Base-by-base conservation (phyloP, 768 basidiomycete genomes). In the Lepiota brunneoincarnata region DNA sequence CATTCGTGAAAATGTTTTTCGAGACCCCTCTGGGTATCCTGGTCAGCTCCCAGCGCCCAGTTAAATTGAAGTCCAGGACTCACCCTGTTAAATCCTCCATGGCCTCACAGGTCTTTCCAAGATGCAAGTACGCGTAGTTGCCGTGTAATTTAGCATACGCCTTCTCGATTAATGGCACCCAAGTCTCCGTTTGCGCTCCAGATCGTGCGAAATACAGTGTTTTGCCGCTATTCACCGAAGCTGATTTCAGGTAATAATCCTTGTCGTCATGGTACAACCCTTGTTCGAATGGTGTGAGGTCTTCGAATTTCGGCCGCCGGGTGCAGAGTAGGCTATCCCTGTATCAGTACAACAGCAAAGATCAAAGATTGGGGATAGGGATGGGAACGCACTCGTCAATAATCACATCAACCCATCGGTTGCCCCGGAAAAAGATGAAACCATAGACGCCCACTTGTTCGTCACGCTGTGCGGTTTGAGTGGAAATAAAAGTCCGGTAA, bases 31-130 rank as follows among this genome's bases (percentile, higher is more conserved):
- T 66, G 31, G 9, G 2, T 17, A 35, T 48, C 3, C 31, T 31
- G 31, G 7, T 31, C 20, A 21, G 18, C 23, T 9, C 9, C 17
- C 24, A 28, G 49, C 3, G 21, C 26, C 21, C 37, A 35, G 37
- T 12, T 23, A 37, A 34, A 26, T 39, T 20, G 6, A 36, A 4
- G 26, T 23, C 14, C 17, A 15, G 10, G 35, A 45, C 72, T 23
- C 55, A 80, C 79, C 81, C 81, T 36, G 81, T 82, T 50, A 83
- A 62, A 61, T 83, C 81, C 60, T 82, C 81, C 17, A 82, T 72
- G 0, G 76, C 81, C 54, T 82, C 80, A 34, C 67, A 72, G 20
- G 75, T 67, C 49, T 66, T 64, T 1, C 75, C 73, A 3, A 66
- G 67, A 11, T 60, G 60, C 20, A 78, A 54, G 23, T 69, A 63